Percentiles rank a stretch among this genome's conserved stretches.
These are phyloP conservation scores for Alternaria triticimaculans DNA, from an alignment of 2,329 filamentous ascomycete species.

Conservation along the genomic window DNA sequence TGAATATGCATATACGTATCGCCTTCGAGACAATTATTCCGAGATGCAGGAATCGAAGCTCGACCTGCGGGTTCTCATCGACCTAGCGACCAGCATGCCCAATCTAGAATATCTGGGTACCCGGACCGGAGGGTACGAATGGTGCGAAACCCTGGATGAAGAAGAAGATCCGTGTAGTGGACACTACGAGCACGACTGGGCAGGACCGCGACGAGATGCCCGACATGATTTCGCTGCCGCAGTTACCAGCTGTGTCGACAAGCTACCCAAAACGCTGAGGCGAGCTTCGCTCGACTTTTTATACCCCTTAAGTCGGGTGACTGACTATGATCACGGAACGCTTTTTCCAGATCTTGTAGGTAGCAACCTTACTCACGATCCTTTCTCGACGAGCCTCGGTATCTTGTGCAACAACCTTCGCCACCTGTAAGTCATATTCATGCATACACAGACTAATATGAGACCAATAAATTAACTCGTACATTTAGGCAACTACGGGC, in stretches of 20 bases:
- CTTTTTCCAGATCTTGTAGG: not conserved
- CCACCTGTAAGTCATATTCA: not conserved
- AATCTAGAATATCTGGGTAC: not conserved
- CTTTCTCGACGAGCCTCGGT: not conserved
- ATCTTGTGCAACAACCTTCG: not conserved
- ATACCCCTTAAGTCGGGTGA: not conserved
- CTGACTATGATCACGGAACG: not conserved
- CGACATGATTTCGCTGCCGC: not conserved
- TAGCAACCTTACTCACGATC: not conserved
- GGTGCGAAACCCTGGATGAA: not conserved
- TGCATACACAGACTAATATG: not conserved
- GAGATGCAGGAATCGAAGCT: not conserved
- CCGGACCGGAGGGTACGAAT: not conserved
- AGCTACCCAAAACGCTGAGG: not conserved
- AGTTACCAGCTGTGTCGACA: not conserved
- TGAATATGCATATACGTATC: not conserved
- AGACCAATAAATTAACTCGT: not conserved
- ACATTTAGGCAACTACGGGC: not conserved
- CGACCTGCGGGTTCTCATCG: not conserved
- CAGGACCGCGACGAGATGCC: not conserved
- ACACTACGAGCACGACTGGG: not conserved
- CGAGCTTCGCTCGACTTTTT: not conserved
- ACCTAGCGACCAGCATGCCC: not conserved
- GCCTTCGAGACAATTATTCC: not conserved
- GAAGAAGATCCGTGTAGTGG: not conserved